These are phyloP conservation scores for Myxozyma sirexii DNA, from an alignment of 805 yeast genomes.

Conservation along the genomic window DNA sequence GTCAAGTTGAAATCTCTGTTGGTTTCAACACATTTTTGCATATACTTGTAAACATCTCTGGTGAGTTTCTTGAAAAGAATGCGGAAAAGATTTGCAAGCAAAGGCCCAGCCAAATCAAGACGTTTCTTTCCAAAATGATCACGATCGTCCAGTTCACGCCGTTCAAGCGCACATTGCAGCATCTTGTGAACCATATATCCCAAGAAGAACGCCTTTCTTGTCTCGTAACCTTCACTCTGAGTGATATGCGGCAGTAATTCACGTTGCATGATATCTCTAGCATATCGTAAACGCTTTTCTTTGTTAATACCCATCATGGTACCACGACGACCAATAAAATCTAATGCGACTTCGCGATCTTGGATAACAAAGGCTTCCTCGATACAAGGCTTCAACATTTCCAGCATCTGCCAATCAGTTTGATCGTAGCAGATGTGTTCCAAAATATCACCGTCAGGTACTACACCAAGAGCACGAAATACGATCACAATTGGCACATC, in stretches of 20 bases:
- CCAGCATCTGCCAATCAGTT: conserved; percentile 99
- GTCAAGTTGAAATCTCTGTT: conserved; percentile 96
- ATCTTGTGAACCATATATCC: conserved; percentile 98
- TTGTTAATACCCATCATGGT: conserved; percentile 94
- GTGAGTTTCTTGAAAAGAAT: conserved; percentile 91
- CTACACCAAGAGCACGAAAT: conserved; percentile 96
- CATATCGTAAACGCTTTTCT: conserved; percentile 97
- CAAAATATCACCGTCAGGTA: conserved; percentile 97
- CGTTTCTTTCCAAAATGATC: conserved; percentile 99
- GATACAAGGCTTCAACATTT: conserved; percentile 97
- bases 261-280: conserved; percentile 93
- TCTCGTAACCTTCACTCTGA: conserved; percentile 94
- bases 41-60: conserved; percentile 94
- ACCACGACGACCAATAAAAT: conserved; percentile 97
- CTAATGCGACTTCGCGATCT: conserved; percentile 96
- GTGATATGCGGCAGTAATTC: conserved; percentile 97
- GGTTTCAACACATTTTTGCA: conserved; percentile 98
- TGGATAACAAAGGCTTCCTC: conserved; percentile 99
- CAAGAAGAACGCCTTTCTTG: conserved; percentile 93
- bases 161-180: conserved; percentile 90
- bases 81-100: conserved; percentile 92
- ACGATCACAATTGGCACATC: conserved; percentile 97
- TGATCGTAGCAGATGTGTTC: conserved; percentile 98
- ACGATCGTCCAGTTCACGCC: conserved; percentile 98
- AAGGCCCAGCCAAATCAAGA: conserved; percentile 97